Base-by-base conservation (phyloP, 1,284 basidiomycete species). In the Anthracocystis walkeri region DNA sequence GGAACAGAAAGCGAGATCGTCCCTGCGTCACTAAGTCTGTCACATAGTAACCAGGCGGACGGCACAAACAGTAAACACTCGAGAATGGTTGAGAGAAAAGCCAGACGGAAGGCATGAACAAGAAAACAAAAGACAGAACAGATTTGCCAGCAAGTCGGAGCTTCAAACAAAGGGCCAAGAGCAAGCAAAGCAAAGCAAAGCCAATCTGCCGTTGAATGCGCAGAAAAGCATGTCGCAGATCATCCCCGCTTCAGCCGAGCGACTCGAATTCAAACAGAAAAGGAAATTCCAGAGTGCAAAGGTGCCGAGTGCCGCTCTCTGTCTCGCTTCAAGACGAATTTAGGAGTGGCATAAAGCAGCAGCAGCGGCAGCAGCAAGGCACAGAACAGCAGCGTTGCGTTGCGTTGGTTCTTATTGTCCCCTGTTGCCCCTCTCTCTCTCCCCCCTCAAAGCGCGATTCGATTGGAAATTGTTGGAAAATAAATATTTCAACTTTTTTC, bases 151-250 rank as follows among this genome's bases (percentile, higher is more conserved):
- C 55, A 25, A 35, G 25, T 57, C 44, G 55, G 55, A 57, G 55
- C 21, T 29, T 48, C 41, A 56, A 56, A 16, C n/a, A n/a, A 35
- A 52, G 20, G 35, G 11, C n/a, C 20, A 40, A 21, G 8, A n/a
- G n/a, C n/a, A 29, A 56, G 27, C 42, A 18, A 3, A 8, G 23
- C 18, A n/a, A 14, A 21, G 29, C 29, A 29, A 4, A 29, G 29
- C 8, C 29, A 29, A 4, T 5, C 5, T 29, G 29, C 8, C 29
- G 4, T 4, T 18, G 21, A n/a, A 23, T 40, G 31, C n/a, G 6
- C 6, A n/a, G 23, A 27, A 41, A 50, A 49, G 56, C 56, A 58
- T 2, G 56, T 58, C 46, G 56, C 56, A 58, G 56, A 58, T 58
- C 56, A 49, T 58, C n/a, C 16, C 45, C 46, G 21, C 45, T 31